phyloP scores from a whole-genome alignment of 2,329 filamentous ascomycete species.

The Calonectria multiphialidica region DNA sequence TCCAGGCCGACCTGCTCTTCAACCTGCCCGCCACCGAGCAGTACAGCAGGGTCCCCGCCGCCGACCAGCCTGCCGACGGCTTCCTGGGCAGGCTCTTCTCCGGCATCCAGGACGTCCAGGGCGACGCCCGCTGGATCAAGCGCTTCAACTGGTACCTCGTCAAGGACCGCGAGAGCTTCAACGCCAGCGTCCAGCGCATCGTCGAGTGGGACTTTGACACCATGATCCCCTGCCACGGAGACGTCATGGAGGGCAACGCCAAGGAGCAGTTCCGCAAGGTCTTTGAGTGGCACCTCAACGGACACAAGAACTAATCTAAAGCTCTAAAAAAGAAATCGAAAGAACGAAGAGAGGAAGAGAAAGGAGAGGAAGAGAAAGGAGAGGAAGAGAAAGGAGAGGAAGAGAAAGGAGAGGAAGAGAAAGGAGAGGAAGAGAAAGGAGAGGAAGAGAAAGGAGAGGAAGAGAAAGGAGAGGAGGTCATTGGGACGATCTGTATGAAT shows the following conservation, averaged over 20 bases:
- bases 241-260: constrained; percentile 80
- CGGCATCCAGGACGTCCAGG: constrained; percentile 70
- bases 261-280: constrained; percentile 84
- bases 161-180: constrained; percentile 76
- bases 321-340: neutral
- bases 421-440: too few species aligned
- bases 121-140: constrained; percentile 80
- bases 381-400: too few species aligned
- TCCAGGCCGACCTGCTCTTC: constrained; percentile 92
- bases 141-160: constrained; percentile 85
- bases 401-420: neutral
- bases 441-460: too few species aligned
- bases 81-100: constrained; percentile 59
- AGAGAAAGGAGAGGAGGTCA: too few species aligned
- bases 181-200: constrained; percentile 76
- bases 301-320: constrained; percentile 39
- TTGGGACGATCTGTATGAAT: neutral
- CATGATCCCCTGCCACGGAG: constrained; percentile 93
- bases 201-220: constrained; percentile 86
- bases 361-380: too few species aligned
- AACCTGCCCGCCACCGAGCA: constrained; percentile 92
- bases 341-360: too few species aligned
- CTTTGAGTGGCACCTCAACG: constrained; percentile 84
- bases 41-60: constrained; percentile 75
- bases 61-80: constrained; percentile 47